These are phyloP conservation scores for Silene vulgaris DNA, from an alignment of 179 eudicot species.

Conservation along the genomic window DNA sequence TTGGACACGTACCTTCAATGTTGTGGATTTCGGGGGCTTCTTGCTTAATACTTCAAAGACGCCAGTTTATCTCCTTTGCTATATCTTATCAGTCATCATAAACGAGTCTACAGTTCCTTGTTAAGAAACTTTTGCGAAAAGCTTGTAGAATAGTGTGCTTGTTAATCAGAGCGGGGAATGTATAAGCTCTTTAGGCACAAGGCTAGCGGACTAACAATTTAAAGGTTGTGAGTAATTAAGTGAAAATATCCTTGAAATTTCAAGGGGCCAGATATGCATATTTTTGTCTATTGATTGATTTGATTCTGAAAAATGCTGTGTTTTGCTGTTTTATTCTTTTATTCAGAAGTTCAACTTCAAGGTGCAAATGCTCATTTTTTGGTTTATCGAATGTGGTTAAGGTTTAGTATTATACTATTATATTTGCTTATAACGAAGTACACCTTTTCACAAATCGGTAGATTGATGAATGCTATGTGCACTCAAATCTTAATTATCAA, in stretches of 20 bases:
- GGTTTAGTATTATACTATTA: not conserved
- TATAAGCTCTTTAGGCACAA: slow-evolving; percentile 5
- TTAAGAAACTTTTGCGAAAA: not conserved
- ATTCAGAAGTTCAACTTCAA: slow-evolving; percentile 9
- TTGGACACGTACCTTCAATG: not conserved
- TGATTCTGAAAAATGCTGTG: not conserved
- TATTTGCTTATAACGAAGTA: not conserved
- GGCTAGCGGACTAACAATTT: not conserved
- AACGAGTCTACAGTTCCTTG: not conserved
- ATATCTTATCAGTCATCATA: not conserved
- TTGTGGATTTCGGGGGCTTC: not conserved
- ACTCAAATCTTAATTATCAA: slow-evolving; percentile 6
- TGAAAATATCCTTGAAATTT: not conserved
- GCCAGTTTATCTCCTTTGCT: not conserved
- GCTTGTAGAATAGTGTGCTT: not conserved
- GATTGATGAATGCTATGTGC: not conserved
- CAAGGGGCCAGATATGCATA: not conserved
- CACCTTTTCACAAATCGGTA: not conserved
- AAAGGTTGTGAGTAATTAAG: not conserved
- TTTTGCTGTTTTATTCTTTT: not conserved
- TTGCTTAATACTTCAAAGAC: not conserved
- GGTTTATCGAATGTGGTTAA: not conserved
- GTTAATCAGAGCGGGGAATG: slow-evolving; percentile 7
- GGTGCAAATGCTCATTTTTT: not conserved
- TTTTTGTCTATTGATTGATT: not conserved